Percentiles rank a stretch among this genome's conserved stretches.
Conservation (phyloP, 768 basidiomycete species). For the Coprinopsis strossmayeri region DNA sequence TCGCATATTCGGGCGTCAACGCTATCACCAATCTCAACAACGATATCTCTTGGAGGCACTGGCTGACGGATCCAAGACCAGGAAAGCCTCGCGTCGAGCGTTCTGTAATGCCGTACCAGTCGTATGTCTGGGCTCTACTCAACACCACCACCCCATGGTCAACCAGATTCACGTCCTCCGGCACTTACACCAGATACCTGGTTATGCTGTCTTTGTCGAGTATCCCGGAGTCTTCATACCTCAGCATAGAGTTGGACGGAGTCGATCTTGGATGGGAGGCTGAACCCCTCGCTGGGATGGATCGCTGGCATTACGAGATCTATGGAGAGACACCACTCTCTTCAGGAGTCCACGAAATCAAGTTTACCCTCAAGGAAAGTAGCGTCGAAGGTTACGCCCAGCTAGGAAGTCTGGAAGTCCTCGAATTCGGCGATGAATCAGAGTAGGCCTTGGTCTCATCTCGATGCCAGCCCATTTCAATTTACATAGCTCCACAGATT, state of each 20-base stretch:
- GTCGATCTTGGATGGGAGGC: slow-evolving; percentile 54
- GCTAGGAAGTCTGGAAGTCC: slow-evolving; percentile 67
- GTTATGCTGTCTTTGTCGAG: slow-evolving; percentile 73
- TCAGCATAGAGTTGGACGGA: slow-evolving; percentile 58
- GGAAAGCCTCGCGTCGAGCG: slow-evolving; percentile 45
- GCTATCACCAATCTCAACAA: slow-evolving; percentile 32
- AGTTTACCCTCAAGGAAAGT: slow-evolving; percentile 47
- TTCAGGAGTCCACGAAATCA: slow-evolving; percentile 50
- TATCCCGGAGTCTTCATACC: slow-evolving; percentile 44
- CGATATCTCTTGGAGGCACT: slow-evolving; percentile 59
- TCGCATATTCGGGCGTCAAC: slow-evolving; percentile 66
- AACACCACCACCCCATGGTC: slow-evolving; percentile 55
- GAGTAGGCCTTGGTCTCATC: slow-evolving; percentile 34
- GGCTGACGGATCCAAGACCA: slow-evolving; percentile 35
- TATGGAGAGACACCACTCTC: slow-evolving; percentile 30
- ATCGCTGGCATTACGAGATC: slow-evolving; percentile 75
- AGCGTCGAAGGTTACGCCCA: slow-evolving; percentile 52
- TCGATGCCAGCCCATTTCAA: neutral
- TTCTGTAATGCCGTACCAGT: slow-evolving; percentile 68
- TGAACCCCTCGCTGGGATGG: slow-evolving; percentile 48
- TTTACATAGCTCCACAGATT: slow-evolving; percentile 38
- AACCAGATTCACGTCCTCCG: slow-evolving; percentile 56
- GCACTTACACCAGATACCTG: slow-evolving; percentile 52
- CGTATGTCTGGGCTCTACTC: slow-evolving; percentile 70
- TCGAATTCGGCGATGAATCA: slow-evolving; percentile 60